These are phyloP conservation scores for Ormosia semicastrata DNA, from an alignment of 306 rosid genomes.

Conservation along the genomic window DNA sequence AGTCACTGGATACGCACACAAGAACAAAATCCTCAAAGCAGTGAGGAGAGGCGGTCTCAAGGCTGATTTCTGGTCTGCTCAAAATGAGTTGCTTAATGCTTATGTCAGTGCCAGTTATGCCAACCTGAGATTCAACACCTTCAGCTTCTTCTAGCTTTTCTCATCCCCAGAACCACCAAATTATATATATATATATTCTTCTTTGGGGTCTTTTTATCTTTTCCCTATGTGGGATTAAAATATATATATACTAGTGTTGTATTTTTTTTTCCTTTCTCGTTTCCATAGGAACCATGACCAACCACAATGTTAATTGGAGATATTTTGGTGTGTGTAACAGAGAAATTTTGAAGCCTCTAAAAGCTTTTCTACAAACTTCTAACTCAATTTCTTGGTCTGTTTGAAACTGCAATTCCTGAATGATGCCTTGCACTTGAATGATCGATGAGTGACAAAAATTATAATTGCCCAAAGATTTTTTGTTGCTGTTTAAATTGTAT, in stretches of 20 bases:
- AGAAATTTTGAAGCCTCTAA: background rate
- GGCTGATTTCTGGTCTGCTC: constrained; percentile 71
- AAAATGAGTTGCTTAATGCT: constrained; percentile 56
- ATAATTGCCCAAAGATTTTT: too few relatives aligned
- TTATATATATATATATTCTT: too few relatives aligned
- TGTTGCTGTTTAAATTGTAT: too few relatives aligned
- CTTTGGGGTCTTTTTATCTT: background rate
- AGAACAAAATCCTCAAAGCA: constrained; percentile 66
- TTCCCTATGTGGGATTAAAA: background rate
- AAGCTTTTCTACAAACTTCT: background rate
- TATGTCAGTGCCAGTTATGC: constrained; percentile 39
- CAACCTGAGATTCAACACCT: constrained; percentile 38
- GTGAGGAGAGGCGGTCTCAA: constrained; percentile 58
- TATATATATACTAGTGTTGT: background rate
- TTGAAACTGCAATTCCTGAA: too few relatives aligned
- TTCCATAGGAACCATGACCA: background rate
- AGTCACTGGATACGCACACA: constrained; percentile 52
- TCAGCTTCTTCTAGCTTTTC: constrained; percentile 43
- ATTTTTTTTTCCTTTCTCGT: background rate
- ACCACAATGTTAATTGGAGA: background rate
- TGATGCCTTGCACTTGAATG: too few relatives aligned
- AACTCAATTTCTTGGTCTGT: background rate
- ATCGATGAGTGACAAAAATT: too few relatives aligned
- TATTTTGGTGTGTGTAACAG: too few relatives aligned
- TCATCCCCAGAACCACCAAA: background rate